A percentile compares a stretch with the other conserved stretches of the same genome.
phyloP scores from a whole-genome alignment of 2,329 filamentous ascomycete species.

The Colletotrichum eleusines region DNA sequence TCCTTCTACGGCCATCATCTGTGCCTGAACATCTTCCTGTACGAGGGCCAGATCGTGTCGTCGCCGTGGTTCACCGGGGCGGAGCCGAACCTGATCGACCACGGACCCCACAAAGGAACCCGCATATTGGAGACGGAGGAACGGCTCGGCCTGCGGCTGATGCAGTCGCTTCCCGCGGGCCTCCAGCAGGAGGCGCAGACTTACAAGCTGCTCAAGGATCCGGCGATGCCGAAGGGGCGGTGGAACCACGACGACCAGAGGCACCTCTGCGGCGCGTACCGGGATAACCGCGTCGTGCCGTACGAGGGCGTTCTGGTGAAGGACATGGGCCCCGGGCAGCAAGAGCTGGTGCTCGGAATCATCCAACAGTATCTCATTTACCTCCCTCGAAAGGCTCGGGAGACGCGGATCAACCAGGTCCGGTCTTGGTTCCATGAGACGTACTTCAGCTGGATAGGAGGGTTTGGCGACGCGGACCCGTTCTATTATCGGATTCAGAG shows the following conservation, averaged over 20 bases:
- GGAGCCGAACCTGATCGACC: constrained; percentile 81
- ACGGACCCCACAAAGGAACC: constrained; percentile 71
- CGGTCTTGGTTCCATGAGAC: constrained; percentile 73
- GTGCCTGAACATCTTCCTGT: constrained; percentile 77
- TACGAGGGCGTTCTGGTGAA: constrained; percentile 75
- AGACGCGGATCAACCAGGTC: constrained; percentile 66
- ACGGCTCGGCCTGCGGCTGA: constrained; percentile 72
- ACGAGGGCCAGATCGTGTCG: constrained; percentile 73
- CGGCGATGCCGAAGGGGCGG: constrained; percentile 73
- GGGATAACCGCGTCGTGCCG: constrained; percentile 82
- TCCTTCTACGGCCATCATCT: constrained; percentile 85
- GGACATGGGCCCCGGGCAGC: constrained; percentile 61
- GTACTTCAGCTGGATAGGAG: constrained; percentile 85
- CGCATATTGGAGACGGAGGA: constrained; percentile 76
- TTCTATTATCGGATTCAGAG: constrained; percentile 86
- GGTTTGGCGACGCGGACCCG: constrained; percentile 72
- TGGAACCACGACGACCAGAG: constrained; percentile 88
- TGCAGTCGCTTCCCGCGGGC: constrained; percentile 69
- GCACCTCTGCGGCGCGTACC: constrained; percentile 81
- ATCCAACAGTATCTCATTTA: constrained; percentile 76
- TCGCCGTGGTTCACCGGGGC: constrained; percentile 84
- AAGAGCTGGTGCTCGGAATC: constrained; percentile 68
- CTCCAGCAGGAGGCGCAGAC: constrained; percentile 65
- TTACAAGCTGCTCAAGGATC: constrained; percentile 72
- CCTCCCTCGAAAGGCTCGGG: constrained; percentile 68